These are phyloP conservation scores for Drechslerella dactyloides DNA, from an alignment of 2,329 filamentous ascomycete species.

Conservation along the genomic window DNA sequence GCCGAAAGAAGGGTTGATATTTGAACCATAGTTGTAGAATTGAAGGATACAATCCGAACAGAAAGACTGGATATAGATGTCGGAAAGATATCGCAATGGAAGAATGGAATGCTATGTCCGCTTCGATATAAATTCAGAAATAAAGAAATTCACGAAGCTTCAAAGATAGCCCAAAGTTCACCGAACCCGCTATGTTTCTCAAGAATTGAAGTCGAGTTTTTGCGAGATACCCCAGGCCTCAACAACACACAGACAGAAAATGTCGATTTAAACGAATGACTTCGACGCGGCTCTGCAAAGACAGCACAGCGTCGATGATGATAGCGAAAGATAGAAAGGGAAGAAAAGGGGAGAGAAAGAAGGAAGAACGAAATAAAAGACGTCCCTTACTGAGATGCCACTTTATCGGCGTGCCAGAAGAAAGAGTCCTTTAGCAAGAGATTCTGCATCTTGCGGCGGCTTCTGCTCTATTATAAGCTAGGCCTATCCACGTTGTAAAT, in stretches of 20 bases:
- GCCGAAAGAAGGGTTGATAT: constrained; percentile 43
- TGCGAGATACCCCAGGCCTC: constrained; percentile 20
- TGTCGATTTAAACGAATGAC: constrained; percentile 30
- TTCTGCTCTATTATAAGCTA: constrained; percentile 44
- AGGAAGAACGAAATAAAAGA: constrained; percentile 21
- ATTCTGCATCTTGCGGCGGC: constrained; percentile 22
- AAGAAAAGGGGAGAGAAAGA: constrained; percentile 16
- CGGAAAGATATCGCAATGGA: neutral
- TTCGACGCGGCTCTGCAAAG: constrained; percentile 37
- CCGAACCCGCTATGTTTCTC: constrained; percentile 32
- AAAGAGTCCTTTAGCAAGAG: constrained; percentile 21
- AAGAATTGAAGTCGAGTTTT: constrained; percentile 39
- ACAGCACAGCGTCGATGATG: constrained; percentile 48
- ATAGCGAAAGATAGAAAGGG: constrained; percentile 29
- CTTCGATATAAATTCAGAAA: constrained; percentile 17
- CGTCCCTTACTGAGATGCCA: constrained; percentile 28
- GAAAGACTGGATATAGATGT: neutral
- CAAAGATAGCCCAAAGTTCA: constrained; percentile 30
- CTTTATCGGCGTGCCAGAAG: constrained; percentile 34
- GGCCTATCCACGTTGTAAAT: neutral
- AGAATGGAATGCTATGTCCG: neutral
- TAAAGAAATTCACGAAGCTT: neutral
- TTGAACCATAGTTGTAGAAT: constrained; percentile 28
- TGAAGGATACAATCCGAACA: neutral
- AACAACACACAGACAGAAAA: constrained; percentile 12